Evolutionary conservation across 1,284 basidiomycete species (phyloP).

Genomic region (Cutaneotrichosporon dermatis): DNA sequence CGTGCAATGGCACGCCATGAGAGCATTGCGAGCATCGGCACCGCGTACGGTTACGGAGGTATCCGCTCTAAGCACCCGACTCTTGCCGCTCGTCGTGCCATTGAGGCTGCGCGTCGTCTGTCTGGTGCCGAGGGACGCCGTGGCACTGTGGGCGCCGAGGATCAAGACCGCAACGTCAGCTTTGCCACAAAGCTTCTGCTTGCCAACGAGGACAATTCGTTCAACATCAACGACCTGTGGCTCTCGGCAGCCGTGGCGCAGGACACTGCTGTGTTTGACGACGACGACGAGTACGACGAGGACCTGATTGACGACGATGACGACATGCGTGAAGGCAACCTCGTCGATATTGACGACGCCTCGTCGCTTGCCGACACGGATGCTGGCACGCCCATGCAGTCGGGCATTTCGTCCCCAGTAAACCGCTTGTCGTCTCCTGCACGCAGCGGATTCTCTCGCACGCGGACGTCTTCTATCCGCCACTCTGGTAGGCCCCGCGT

Average conservation of each 20-base stretch:
- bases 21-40: constrained; percentile 10
- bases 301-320: constrained; percentile 19
- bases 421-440: background rate
- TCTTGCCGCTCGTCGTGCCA: constrained; percentile 44
- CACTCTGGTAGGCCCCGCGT: background rate
- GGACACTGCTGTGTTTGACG: constrained; percentile 50
- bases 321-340: constrained; percentile 6
- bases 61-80: constrained; percentile 50
- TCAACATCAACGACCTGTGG: constrained; percentile 51
- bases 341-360: constrained; percentile 6
- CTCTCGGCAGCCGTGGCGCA: constrained; percentile 50
- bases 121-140: constrained; percentile 32
- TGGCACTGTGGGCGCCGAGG: constrained; percentile 27
- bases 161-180: constrained; percentile 27
- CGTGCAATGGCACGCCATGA: constrained; percentile 1
- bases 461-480: constrained; percentile 3
- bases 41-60: constrained; percentile 43
- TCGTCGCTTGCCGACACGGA: constrained; percentile 22
- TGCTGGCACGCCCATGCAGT: constrained; percentile 2
- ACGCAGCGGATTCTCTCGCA: constrained; percentile 12
- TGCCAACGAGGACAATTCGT: constrained; percentile 51
- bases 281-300: constrained; percentile 43
- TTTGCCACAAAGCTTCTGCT: constrained; percentile 86
- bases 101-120: constrained; percentile 45
- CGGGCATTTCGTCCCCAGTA: constrained; percentile 10